Percentiles rank a stretch among this genome's conserved stretches.
Evolutionary conservation across 441 rosid genomes (phyloP).

Genomic region (Bocquillonia castaneifolia): DNA sequence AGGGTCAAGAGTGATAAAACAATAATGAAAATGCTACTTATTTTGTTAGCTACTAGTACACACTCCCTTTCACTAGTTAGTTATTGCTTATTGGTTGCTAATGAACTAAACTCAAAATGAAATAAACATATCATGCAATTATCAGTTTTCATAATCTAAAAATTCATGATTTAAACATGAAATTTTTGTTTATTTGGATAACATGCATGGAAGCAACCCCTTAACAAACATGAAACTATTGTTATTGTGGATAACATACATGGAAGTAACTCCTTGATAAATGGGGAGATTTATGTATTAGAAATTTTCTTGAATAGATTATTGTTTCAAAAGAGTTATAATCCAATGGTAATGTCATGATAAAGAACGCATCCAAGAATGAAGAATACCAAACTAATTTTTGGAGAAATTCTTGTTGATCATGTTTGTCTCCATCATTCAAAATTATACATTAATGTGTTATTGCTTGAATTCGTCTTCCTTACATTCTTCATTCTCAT

Average conservation of each 20-base stretch:
- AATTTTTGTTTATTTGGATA: slow-evolving; percentile 2
- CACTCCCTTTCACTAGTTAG: not conserved
- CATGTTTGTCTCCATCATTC: not conserved
- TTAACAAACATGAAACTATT: no score
- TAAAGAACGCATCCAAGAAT: not conserved
- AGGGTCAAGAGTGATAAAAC: not conserved
- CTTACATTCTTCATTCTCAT: slow-evolving; percentile 18
- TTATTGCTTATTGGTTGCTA: not conserved
- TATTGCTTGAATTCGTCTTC: not conserved
- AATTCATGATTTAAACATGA: not conserved
- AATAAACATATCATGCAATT: not conserved
- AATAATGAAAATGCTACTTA: not conserved
- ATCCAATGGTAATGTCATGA: not conserved
- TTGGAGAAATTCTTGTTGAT: not conserved
- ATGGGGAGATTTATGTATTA: no score
- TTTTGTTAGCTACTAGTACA: not conserved
- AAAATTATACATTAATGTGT: not conserved
- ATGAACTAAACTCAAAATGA: slow-evolving; percentile 1
- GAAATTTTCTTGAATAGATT: not conserved
- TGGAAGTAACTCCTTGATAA: no score
- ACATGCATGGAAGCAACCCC: no score
- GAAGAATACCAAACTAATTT: not conserved
- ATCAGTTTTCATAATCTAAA: not conserved
- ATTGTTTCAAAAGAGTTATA: not conserved
- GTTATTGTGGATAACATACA: no score